phyloP scores from a whole-genome alignment of 495 filamentous ascomycete genomes.

The Thermochaetoides thermophila region DNA sequence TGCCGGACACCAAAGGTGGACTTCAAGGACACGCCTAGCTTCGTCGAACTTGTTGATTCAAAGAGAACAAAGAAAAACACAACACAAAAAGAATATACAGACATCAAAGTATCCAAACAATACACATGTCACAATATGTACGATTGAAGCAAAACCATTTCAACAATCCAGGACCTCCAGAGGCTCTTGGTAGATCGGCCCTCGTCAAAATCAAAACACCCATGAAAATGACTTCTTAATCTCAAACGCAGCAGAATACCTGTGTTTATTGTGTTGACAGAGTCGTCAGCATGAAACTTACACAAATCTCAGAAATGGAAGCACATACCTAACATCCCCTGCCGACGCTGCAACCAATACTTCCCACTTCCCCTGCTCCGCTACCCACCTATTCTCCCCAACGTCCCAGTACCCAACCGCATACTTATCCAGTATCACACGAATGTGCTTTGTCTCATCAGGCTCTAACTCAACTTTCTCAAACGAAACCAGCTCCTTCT shows the following conservation, averaged over 20 bases:
- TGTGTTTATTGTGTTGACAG: slow-evolving; percentile 9
- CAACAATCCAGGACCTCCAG: no score
- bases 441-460: slow-evolving; percentile 54
- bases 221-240: slow-evolving; percentile 45
- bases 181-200: no score
- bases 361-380: slow-evolving; percentile 59
- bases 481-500: slow-evolving; percentile 69
- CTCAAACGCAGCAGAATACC: slow-evolving; percentile 35
- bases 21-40: no score
- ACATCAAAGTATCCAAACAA: no score
- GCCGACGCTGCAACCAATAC: slow-evolving; percentile 46
- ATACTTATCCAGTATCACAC: slow-evolving; percentile 53
- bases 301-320: neutral
- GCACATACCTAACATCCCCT: slow-evolving; percentile 29
- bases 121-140: no score
- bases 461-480: slow-evolving; percentile 57
- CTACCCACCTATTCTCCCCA: slow-evolving; percentile 52
- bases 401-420: slow-evolving; percentile 75
- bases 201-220: slow-evolving; percentile 35
- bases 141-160: no score
- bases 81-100: no score
- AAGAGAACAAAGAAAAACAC: no score
- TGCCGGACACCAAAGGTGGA: no score
- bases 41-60: no score
- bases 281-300: slow-evolving; percentile 4